Conservation (phyloP, 1,284 basidiomycete species). For the Cerrena zonata region DNA sequence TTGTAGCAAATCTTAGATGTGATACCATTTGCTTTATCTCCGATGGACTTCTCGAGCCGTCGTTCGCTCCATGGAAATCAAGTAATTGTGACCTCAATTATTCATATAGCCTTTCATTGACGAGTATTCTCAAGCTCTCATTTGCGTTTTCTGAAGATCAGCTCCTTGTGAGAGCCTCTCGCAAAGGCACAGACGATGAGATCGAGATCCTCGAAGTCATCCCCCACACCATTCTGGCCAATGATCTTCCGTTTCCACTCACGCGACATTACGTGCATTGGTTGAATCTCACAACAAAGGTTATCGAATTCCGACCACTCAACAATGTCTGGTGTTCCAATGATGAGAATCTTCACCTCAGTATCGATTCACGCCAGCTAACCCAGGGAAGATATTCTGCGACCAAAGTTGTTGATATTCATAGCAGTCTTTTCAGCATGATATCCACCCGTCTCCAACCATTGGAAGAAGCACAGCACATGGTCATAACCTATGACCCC, state of each 20-base stretch:
- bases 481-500: not conserved
- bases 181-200: not conserved
- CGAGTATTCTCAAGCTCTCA: not conserved
- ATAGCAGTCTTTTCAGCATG: not conserved
- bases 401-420: not conserved
- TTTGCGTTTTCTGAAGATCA: not conserved
- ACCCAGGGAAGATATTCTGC: not conserved
- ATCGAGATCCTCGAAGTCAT: not conserved
- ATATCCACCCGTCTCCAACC: not conserved
- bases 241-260: not conserved
- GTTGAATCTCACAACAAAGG: not conserved
- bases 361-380: not conserved
- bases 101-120: not conserved
- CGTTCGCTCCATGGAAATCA: not conserved
- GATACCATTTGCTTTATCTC: not conserved
- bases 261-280: not conserved
- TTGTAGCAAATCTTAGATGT: not conserved
- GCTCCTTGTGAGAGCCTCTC: not conserved
- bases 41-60: not conserved
- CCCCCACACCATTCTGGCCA: not conserved
- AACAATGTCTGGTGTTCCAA: slow-evolving; percentile 1
- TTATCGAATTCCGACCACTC: not conserved
- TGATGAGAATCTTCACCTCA: not conserved
- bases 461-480: not conserved
- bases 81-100: not conserved